These are phyloP conservation scores for Apocynum venetum DNA, from an alignment of 257 asterid species.

Conservation along the genomic window DNA sequence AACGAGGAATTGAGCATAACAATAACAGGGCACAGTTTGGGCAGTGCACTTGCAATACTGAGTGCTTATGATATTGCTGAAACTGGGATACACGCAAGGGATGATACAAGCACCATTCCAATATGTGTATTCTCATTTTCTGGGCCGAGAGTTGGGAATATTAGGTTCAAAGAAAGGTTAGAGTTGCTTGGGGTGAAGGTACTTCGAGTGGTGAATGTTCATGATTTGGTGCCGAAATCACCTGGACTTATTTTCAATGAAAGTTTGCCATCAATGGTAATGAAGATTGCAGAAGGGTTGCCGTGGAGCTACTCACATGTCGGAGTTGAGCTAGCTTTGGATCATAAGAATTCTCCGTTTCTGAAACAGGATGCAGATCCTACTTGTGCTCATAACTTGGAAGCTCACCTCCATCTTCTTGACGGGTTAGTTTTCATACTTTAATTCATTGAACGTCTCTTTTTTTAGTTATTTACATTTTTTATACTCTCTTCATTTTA, in stretches of 20 bases:
- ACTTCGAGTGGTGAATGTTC: constrained; percentile 19
- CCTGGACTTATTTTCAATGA: constrained; percentile 26
- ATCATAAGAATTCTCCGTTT: constrained; percentile 35
- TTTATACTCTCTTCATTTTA: too few species aligned
- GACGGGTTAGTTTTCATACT: constrained; percentile 35
- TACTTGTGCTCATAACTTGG: constrained; percentile 34
- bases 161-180: constrained; percentile 16
- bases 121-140: constrained; percentile 20
- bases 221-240: constrained; percentile 21
- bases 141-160: constrained; percentile 32
- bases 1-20: constrained; percentile 43
- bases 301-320: constrained; percentile 30
- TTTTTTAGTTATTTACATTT: too few species aligned
- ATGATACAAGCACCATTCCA: neutral
- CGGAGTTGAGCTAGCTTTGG: constrained; percentile 35
- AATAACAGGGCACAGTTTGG: constrained; percentile 41
- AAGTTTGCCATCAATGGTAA: neutral
- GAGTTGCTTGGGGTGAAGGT: constrained; percentile 21
- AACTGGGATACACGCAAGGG: constrained; percentile 24
- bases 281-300: constrained; percentile 13
- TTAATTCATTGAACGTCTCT: neutral
- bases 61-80: constrained; percentile 41
- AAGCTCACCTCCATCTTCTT: constrained; percentile 42
- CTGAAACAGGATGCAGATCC: constrained; percentile 21
- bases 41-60: constrained; percentile 35